phyloP scores from a whole-genome alignment of 2,329 filamentous ascomycete species.

The Hymenoscyphus fructigenus region DNA sequence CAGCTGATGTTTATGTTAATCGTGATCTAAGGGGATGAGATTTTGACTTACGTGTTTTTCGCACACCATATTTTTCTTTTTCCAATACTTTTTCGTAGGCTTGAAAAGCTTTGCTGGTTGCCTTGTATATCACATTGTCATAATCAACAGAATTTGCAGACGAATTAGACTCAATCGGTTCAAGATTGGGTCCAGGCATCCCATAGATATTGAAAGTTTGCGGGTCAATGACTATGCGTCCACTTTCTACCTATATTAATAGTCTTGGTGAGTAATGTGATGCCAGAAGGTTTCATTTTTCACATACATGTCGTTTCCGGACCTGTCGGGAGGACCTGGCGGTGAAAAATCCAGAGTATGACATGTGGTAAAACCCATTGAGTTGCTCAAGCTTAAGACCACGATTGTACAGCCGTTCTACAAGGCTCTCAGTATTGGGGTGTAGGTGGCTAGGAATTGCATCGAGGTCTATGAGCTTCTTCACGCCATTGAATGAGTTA shows the following conservation, averaged over 20 bases:
- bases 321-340: slow-evolving; percentile 20
- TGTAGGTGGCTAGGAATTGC: slow-evolving; percentile 21
- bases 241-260: slow-evolving; percentile 18
- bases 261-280: slow-evolving; percentile 9
- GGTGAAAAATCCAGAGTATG: slow-evolving; percentile 24
- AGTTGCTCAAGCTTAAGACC: slow-evolving; percentile 18
- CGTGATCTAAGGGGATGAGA: not conserved
- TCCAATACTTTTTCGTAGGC: slow-evolving; percentile 17
- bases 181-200: slow-evolving; percentile 18
- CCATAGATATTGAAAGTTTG: slow-evolving; percentile 21
- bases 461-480: slow-evolving; percentile 18
- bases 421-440: slow-evolving; percentile 14
- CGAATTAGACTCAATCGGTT: slow-evolving; percentile 6
- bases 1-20: slow-evolving; percentile 3
- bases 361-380: slow-evolving; percentile 23
- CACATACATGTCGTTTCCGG: slow-evolving; percentile 22
- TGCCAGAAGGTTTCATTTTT: not conserved
- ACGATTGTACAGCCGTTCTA: slow-evolving; percentile 14
- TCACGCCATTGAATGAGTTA: slow-evolving; percentile 17
- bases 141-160: not conserved
- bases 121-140: slow-evolving; percentile 19
- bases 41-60: not conserved
- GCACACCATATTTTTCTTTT: slow-evolving; percentile 7
- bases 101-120: slow-evolving; percentile 16
- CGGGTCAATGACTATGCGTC: slow-evolving; percentile 25